phyloP scores from a whole-genome alignment of 352 stramenopile species.

The Pythium angustatum region DNA sequence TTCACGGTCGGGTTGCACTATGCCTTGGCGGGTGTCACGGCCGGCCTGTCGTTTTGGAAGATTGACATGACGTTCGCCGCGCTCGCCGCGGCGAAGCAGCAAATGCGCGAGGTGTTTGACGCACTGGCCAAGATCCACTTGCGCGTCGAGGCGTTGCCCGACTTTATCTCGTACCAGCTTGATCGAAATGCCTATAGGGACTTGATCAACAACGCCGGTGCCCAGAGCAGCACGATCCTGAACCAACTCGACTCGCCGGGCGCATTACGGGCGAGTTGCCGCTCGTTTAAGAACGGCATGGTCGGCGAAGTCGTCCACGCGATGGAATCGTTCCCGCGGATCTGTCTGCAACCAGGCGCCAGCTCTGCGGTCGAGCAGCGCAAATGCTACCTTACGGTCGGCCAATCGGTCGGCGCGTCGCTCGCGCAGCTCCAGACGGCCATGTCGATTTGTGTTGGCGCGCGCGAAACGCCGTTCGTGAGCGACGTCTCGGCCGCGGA shows the following conservation, averaged over 20 bases:
- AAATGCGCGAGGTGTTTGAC: background rate
- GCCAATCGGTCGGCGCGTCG: background rate
- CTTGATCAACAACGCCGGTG: background rate
- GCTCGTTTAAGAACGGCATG: background rate
- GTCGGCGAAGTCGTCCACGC: background rate
- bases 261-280: background rate
- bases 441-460: background rate
- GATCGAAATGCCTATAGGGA: background rate
- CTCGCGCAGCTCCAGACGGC: background rate
- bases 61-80: background rate
- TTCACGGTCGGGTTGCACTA: no score
- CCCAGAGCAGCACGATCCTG: background rate
- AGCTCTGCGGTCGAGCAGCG: background rate
- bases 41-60: background rate
- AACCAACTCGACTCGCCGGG: background rate
- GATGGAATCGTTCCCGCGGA: background rate
- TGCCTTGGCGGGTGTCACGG: background rate
- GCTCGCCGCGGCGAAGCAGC: background rate
- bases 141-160: background rate
- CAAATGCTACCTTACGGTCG: background rate
- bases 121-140: background rate
- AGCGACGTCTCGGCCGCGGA: background rate
- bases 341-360: background rate
- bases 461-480: background rate
- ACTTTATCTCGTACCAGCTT: slow-evolving; percentile 2